phyloP scores from a whole-genome alignment of 192 early-diverging fungal species.

The Spinellus fusiger region DNA sequence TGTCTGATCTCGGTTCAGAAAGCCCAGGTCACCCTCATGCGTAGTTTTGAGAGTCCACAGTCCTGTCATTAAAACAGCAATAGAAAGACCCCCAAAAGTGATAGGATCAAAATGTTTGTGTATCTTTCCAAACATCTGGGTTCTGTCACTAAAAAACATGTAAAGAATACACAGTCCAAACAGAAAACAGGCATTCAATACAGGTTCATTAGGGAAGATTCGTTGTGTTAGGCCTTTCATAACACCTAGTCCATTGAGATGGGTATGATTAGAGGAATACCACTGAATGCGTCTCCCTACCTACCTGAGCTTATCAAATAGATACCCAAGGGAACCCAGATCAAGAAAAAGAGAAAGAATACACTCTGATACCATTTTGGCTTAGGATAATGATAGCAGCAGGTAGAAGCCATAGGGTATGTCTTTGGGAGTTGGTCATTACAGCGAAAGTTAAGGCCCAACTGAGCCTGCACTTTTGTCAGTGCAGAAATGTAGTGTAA shows the following conservation, averaged over 20 bases:
- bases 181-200: constrained; percentile 39
- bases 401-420: constrained; percentile 48
- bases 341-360: constrained; percentile 34
- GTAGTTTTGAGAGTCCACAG: constrained; percentile 36
- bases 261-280: not conserved
- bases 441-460: constrained; percentile 61
- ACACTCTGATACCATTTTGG: constrained; percentile 38
- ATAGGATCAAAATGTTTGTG: constrained; percentile 54
- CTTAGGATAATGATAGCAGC: constrained; percentile 51
- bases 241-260: not conserved
- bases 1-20: constrained; percentile 71
- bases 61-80: constrained; percentile 38
- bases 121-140: constrained; percentile 61
- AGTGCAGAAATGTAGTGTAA: constrained; percentile 56
- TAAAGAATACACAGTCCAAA: constrained; percentile 51
- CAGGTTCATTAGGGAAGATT: constrained; percentile 35
- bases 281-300: not conserved
- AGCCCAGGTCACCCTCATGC: constrained; percentile 41
- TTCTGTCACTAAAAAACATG: constrained; percentile 67
- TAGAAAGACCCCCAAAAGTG: constrained; percentile 43
- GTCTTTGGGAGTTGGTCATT: constrained; percentile 40
- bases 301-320: not conserved
- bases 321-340: constrained; percentile 31
- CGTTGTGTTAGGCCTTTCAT: not conserved
- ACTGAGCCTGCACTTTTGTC: constrained; percentile 40